Evolutionary conservation across 345 rosid genomes (phyloP).

Genomic region (Brassica napus): DNA sequence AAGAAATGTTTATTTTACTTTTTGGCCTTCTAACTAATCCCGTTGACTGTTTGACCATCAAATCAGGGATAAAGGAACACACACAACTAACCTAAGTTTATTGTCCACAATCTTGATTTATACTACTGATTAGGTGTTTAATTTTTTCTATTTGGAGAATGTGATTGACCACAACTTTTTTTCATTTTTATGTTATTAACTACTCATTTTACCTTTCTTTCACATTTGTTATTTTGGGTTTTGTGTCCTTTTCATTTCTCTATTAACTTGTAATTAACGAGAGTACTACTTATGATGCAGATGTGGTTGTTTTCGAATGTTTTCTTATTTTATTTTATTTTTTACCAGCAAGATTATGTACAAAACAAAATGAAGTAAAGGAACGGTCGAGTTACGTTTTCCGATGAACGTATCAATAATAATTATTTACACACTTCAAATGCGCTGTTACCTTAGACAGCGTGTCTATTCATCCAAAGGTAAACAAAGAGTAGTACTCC

Average conservation of each 20-base stretch:
- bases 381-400: constrained; percentile 7
- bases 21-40: background rate
- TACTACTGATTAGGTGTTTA: background rate
- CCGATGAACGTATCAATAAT: constrained; percentile 20
- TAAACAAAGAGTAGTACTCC: background rate
- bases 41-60: constrained; percentile 36
- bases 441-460: constrained; percentile 4
- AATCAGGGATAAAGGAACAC: background rate
- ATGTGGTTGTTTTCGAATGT: background rate
- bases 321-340: background rate
- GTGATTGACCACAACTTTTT: constrained; percentile 2
- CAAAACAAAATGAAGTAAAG: background rate
- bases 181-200: background rate
- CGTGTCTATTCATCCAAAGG: constrained; percentile 29
- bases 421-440: background rate
- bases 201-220: constrained; percentile 20
- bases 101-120: background rate
- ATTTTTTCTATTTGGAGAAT: background rate
- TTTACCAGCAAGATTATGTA: background rate
- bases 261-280: constrained; percentile 4
- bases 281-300: constrained; percentile 4
- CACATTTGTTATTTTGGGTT: constrained; percentile 18
- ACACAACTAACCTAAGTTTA: background rate
- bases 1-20: background rate
- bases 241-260: background rate